Conservation (phyloP, 2,329 filamentous ascomycete genomes). For the Aspergillus aculeatus region DNA sequence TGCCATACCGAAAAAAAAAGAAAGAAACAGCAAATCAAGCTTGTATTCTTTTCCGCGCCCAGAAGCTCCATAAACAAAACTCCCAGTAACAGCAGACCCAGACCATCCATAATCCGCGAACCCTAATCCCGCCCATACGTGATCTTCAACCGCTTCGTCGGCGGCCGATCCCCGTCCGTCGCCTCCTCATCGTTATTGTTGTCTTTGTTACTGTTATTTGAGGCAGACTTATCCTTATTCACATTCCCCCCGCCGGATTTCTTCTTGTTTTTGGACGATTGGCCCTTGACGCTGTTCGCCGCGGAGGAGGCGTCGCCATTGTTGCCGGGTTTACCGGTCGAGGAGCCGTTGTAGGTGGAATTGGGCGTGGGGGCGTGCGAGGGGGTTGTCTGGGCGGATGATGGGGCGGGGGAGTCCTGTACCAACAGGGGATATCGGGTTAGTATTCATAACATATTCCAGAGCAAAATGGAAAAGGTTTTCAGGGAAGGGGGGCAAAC, state of each 20-base stretch:
- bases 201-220: slow-evolving; percentile 20
- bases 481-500: slow-evolving; percentile 2
- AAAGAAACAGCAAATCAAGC: background rate
- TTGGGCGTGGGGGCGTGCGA: slow-evolving; percentile 48
- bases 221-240: slow-evolving; percentile 13
- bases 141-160: slow-evolving; percentile 47
- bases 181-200: slow-evolving; percentile 32
- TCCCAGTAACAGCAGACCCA: slow-evolving; percentile 6
- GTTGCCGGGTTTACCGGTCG: slow-evolving; percentile 29
- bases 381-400: slow-evolving; percentile 47
- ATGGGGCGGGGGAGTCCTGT: slow-evolving; percentile 42
- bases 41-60: background rate
- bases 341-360: slow-evolving; percentile 34
- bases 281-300: slow-evolving; percentile 33
- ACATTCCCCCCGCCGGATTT: slow-evolving; percentile 23
- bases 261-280: slow-evolving; percentile 44
- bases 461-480: background rate
- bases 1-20: too few relatives aligned
- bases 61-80: background rate
- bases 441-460: background rate
- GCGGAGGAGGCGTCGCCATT: slow-evolving; percentile 23
- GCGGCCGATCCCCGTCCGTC: slow-evolving; percentile 36
- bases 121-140: slow-evolving; percentile 44
- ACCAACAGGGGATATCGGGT: too few relatives aligned
- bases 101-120: background rate